phyloP scores from a whole-genome alignment of 768 basidiomycete species.

The Lyophyllum shimeji region DNA sequence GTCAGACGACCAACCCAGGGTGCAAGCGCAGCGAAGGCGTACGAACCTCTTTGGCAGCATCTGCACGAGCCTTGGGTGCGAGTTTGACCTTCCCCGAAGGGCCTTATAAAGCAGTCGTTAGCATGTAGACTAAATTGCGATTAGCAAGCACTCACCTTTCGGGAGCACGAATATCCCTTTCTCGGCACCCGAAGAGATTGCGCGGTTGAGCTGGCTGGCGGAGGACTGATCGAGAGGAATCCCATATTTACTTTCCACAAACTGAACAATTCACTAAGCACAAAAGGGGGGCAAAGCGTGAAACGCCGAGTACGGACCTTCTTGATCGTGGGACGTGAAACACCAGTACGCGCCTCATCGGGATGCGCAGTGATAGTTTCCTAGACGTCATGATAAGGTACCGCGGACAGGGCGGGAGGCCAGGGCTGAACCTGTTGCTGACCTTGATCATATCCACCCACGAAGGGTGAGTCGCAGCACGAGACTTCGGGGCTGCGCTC shows the following conservation, averaged over 20 bases:
- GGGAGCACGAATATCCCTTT: slow-evolving; percentile 50
- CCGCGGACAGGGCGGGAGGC: slow-evolving; percentile 9
- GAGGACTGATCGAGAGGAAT: slow-evolving; percentile 74
- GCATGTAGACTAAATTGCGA: slow-evolving; percentile 2
- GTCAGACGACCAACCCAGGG: slow-evolving; percentile 5
- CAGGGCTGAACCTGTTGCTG: slow-evolving; percentile 16
- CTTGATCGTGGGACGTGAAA: slow-evolving; percentile 84
- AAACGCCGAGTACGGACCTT: slow-evolving; percentile 40
- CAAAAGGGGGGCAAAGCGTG: slow-evolving; percentile 10
- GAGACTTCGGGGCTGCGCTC: slow-evolving; percentile 32
- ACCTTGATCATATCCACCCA: slow-evolving; percentile 87
- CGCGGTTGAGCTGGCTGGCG: slow-evolving; percentile 75
- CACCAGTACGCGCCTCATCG: slow-evolving; percentile 71
- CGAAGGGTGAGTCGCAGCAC: slow-evolving; percentile 52
- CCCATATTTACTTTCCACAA: slow-evolving; percentile 82
- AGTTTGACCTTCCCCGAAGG: slow-evolving; percentile 38
- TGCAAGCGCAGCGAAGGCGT: not conserved
- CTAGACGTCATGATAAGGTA: slow-evolving; percentile 22
- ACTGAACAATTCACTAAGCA: slow-evolving; percentile 38
- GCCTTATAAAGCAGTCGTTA: slow-evolving; percentile 20
- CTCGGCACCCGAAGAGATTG: slow-evolving; percentile 60
- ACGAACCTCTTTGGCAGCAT: slow-evolving; percentile 52
- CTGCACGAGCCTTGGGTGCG: slow-evolving; percentile 60
- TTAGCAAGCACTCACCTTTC: slow-evolving; percentile 34
- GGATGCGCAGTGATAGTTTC: slow-evolving; percentile 76